Evolutionary conservation across 768 basidiomycete species (phyloP).

Genomic region (Collybiopsis luxurians): DNA sequence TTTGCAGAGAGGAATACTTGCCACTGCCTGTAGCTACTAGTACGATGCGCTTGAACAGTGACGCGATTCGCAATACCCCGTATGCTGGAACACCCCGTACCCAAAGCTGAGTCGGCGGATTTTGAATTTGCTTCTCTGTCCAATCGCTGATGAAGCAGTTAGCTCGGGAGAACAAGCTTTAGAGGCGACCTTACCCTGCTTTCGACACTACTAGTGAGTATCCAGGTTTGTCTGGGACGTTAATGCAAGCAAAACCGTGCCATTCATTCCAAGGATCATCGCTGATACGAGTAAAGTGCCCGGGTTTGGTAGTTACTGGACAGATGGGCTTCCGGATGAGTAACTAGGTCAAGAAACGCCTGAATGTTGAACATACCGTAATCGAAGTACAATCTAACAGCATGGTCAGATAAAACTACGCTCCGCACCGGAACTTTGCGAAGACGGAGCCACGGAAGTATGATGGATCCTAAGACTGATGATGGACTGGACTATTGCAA

Average conservation of each 20-base stretch:
- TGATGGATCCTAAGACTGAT: slow-evolving; percentile 36
- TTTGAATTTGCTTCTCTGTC: slow-evolving; percentile 50
- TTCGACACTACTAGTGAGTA: slow-evolving; percentile 56
- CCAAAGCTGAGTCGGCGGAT: slow-evolving; percentile 55
- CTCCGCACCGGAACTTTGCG: slow-evolving; percentile 52
- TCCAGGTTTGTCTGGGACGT: slow-evolving; percentile 43
- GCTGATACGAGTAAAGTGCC: slow-evolving; percentile 44
- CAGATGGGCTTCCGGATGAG: no score
- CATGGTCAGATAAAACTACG: slow-evolving; percentile 54
- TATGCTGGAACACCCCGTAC: slow-evolving; percentile 56
- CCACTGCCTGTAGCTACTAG: slow-evolving; percentile 53
- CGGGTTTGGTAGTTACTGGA: slow-evolving; percentile 41
- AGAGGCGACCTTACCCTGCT: slow-evolving; percentile 32
- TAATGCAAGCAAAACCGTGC: slow-evolving; percentile 57
- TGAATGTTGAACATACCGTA: slow-evolving; percentile 47
- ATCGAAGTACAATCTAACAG: slow-evolving; percentile 56
- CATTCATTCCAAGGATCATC: slow-evolving; percentile 52
- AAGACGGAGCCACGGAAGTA: slow-evolving; percentile 58
- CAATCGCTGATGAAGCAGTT: slow-evolving; percentile 35
- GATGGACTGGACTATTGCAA: background rate
- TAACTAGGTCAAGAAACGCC: background rate
- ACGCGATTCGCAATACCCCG: slow-evolving; percentile 52
- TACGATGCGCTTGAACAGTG: slow-evolving; percentile 52
- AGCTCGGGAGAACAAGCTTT: background rate
- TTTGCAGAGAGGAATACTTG: slow-evolving; percentile 29